Conservation (phyloP, 495 filamentous ascomycete genomes). For the Penicillium subrubescens region DNA sequence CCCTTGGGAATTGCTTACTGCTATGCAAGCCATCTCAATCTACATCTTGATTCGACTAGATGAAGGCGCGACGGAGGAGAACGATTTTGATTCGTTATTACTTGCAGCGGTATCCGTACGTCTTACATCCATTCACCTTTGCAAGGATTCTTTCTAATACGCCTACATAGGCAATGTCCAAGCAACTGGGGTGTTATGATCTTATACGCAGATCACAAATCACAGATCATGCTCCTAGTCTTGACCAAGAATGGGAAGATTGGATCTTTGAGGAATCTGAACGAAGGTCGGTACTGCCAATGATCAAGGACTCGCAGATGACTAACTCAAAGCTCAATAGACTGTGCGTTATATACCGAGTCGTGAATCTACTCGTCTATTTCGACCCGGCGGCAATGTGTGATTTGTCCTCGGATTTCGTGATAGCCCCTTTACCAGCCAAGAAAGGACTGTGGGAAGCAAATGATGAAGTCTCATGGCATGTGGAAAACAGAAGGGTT, state of each 20-base stretch:
- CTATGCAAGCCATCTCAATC: slow-evolving; percentile 45
- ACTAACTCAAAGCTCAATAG: slow-evolving; percentile 11
- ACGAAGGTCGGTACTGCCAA: slow-evolving; percentile 25
- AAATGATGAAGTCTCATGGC: slow-evolving; percentile 38
- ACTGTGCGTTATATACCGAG: slow-evolving; percentile 41
- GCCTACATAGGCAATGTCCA: slow-evolving; percentile 27
- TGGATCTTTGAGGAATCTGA: slow-evolving; percentile 50
- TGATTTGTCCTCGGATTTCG: slow-evolving; percentile 34
- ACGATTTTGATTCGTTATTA: slow-evolving; percentile 41
- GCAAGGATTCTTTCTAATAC: background rate
- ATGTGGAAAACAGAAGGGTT: slow-evolving; percentile 29
- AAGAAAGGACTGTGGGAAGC: slow-evolving; percentile 54
- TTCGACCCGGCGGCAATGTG: slow-evolving; percentile 49
- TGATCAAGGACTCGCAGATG: background rate
- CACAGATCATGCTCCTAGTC: background rate
- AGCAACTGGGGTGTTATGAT: slow-evolving; percentile 11
- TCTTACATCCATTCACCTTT: slow-evolving; percentile 3
- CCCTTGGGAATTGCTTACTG: slow-evolving; percentile 43
- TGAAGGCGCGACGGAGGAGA: slow-evolving; percentile 48
- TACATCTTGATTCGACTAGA: slow-evolving; percentile 45
- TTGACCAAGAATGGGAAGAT: slow-evolving; percentile 38
- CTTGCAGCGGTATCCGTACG: slow-evolving; percentile 40
- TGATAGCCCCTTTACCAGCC: slow-evolving; percentile 48
- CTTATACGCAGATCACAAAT: background rate
- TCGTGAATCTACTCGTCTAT: slow-evolving; percentile 47